Evolutionary conservation across 179 eudicot genomes (phyloP).

Genomic region (Amaranthus tricolor): DNA sequence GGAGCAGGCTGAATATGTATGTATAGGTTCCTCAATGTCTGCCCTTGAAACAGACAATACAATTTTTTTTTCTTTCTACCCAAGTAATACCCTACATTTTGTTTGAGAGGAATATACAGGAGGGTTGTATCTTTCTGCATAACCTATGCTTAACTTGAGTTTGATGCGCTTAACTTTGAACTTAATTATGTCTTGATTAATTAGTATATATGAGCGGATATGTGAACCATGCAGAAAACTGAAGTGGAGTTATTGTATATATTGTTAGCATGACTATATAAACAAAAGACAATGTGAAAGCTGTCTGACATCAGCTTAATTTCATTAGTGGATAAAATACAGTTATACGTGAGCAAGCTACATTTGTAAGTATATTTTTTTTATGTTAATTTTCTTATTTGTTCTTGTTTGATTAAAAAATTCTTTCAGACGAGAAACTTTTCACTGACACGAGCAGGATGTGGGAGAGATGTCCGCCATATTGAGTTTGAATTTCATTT

Average conservation of each 20-base stretch:
- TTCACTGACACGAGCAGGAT: constrained; percentile 49
- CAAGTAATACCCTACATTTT: not conserved
- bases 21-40: not conserved
- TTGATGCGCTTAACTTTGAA: not conserved
- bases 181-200: not conserved
- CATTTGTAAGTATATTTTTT: not conserved
- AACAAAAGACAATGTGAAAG: not conserved
- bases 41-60: not conserved
- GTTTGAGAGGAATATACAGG: no score
- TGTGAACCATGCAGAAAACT: constrained; percentile 6
- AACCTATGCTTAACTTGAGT: not conserved
- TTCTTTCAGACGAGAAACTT: constrained; percentile 53
- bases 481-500: constrained; percentile 75
- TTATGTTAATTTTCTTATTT: not conserved
- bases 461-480: constrained; percentile 85
- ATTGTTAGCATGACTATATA: not conserved
- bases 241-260: not conserved
- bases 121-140: not conserved
- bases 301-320: not conserved
- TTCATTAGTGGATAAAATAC: constrained; percentile 1
- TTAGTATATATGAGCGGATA: not conserved
- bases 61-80: not conserved
- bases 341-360: not conserved
- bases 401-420: constrained; percentile 17
- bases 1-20: not conserved